Base-by-base conservation (phyloP, 345 rosid genomes). In the Salix purpurea region DNA sequence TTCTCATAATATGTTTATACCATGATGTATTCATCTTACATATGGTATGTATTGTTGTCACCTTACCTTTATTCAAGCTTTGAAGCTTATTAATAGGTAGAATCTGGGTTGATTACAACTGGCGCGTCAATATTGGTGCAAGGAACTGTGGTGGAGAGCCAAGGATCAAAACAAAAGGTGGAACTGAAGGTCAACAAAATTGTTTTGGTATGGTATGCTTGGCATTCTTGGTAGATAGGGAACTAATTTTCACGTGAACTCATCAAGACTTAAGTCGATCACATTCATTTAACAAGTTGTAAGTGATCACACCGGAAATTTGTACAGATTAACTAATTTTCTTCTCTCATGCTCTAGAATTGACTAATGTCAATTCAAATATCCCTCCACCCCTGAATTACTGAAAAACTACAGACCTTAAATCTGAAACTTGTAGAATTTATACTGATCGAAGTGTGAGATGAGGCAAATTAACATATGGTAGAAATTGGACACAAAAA, bases 121-220 rank as follows among this genome's bases (percentile, higher is more conserved):
- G 97, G 99, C 78, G 95, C 97, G 23, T 93, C 99, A 19, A 76
- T 93, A 73, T 86, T 88, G 85, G 88, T 93, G 40, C 94, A 87
- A 89, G 99, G 99, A 71, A 87, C 85, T 70, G 74, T 96, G 80
- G 94, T 87, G 16, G 84, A 89, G 32, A 96, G 99, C 87, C 97
- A 90, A 87, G 99, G 99, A 40, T 83, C 95, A 36, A 96, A 92
- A 83, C 98, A 96, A 78, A 96, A 92, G 56, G 90, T 96, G 78
- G 99, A 96, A 75, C 81, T 93, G 70, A 96, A 92, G 84, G 88
- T 89, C 79, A 88, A 88, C 54, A 96, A 96, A 85, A 83, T 93
- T 78, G 82, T 92, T 30, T 78, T 79, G 97, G 99, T 93, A 89
- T 11, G 85, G 19, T 74, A 34, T 67, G 64, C 62, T 65, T 28